phyloP scores from a whole-genome alignment of 148 eudicot genomes.

The Vaccinium vitisidaea region DNA sequence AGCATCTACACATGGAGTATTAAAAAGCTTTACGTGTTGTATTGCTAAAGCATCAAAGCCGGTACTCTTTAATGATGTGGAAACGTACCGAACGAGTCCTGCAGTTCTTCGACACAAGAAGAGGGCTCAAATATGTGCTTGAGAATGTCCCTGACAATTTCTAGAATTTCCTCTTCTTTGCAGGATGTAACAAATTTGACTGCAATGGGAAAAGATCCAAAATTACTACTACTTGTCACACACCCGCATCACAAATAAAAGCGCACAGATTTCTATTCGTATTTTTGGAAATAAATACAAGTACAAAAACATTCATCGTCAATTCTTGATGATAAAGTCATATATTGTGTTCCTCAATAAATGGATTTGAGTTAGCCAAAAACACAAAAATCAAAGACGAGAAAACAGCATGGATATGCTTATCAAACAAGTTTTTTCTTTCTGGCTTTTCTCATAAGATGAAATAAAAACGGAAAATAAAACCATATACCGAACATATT shows the following conservation, averaged over 20 bases:
- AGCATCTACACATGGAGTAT: neutral
- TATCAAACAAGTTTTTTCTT: neutral
- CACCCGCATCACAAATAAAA: neutral
- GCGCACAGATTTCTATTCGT: neutral
- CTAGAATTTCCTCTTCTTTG: constrained; percentile 34
- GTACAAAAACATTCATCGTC: neutral
- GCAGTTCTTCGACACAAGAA: constrained; percentile 7
- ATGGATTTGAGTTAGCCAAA: neutral
- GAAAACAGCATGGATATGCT: neutral
- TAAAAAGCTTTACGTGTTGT: neutral
- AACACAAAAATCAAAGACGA: neutral
- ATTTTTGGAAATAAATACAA: neutral
- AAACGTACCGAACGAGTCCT: neutral
- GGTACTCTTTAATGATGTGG: neutral
- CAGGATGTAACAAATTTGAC: constrained; percentile 40
- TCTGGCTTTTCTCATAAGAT: neutral
- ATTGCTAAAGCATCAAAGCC: constrained; percentile 6
- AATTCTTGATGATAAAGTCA: neutral
- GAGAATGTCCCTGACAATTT: constrained; percentile 31
- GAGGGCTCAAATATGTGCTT: constrained; percentile 29
- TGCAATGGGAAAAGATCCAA: constrained; percentile 10
- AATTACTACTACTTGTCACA: neutral
- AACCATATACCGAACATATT: neutral
- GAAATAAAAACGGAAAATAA: neutral
- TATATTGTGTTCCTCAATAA: neutral